Base-by-base conservation (phyloP, 176 grass and related monocot genomes). In the Chloris gayana region DNA sequence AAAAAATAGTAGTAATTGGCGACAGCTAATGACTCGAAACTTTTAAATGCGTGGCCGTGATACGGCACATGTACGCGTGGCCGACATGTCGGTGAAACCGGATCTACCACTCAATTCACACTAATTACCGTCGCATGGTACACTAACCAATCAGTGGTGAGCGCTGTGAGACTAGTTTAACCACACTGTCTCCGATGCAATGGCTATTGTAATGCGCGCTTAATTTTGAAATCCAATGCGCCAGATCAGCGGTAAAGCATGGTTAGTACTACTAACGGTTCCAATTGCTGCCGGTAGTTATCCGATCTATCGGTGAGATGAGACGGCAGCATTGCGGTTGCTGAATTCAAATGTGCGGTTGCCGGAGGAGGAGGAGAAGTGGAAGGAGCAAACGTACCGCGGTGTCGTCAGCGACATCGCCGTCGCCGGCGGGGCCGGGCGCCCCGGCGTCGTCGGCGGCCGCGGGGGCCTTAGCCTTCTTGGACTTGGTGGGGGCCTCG, bases 401-500 rank as follows among this genome's bases (percentile, higher is more conserved):
- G 76, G 77, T 77, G 66, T 81, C 85, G 51, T 73, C 85, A 50
- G 73, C 77, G 33, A 21, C 14, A 6, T 1, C 31, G 35, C 35
- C 35, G 25, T 89, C 83, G 14, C 79, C 51, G 51, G 17, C 42
- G 1, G 85, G 89, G 26, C 85, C 89, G 3, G 89, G 85, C 0
- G 85, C 80, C 2, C 63, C 89, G 3, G 82, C 77, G 1, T 13
- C 67, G 69, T 59, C 49, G 54, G 85, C 50, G 0, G 76, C 61
- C 0, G 67, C 41, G 2, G 85, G 81, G 0, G 89, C 71, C 80
- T 87, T 88, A 17, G 87, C 86, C 86, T 84, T 88, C n/a, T 42
- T 9, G 15, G 77, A 8, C 64, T 79, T 79, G 57, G 45, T 14
- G 45, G 76, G 71, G 7, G 72, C 45, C 64, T 80, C 72, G 21